Conservation (phyloP, 78 protist genomes). For the Parvularia atlantis region DNA sequence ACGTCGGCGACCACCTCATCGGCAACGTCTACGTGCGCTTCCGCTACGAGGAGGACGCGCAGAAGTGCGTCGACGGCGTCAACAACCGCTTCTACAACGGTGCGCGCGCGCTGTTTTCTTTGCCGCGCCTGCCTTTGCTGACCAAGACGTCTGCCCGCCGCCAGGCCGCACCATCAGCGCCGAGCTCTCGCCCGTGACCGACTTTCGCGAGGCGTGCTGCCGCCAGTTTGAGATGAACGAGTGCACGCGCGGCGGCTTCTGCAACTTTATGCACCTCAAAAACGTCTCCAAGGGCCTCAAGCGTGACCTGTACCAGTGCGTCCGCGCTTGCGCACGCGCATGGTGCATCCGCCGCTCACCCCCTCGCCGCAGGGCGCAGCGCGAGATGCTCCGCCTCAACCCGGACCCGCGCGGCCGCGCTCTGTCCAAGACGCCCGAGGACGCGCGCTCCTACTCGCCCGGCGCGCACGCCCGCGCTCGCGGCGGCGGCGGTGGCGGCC, state of each 20-base stretch:
- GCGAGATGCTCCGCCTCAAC: too few relatives aligned
- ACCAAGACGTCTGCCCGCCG: background rate
- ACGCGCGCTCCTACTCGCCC: too few relatives aligned
- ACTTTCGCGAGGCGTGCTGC: conserved; percentile 91
- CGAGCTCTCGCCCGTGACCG: conserved; percentile 96
- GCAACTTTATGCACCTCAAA: conserved; percentile 96
- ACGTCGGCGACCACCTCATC: conserved; percentile 88
- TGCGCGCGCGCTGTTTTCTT: too few relatives aligned
- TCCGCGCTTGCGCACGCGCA: too few relatives aligned
- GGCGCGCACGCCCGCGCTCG: too few relatives aligned
- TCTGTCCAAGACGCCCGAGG: too few relatives aligned
- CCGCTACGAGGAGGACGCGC: conserved; percentile 80
- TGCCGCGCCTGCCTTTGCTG: background rate
- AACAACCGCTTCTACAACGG: conserved; percentile 72
- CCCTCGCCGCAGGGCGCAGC: too few relatives aligned
- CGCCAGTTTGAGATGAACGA: conserved; percentile 77
- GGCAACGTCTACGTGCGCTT: conserved; percentile 96
- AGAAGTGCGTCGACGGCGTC: conserved; percentile 58
- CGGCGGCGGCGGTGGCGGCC: too few relatives aligned
- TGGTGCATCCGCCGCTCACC: too few relatives aligned
- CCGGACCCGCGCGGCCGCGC: too few relatives aligned
- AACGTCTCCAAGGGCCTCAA: conserved; percentile 26
- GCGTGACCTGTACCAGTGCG: background rate
- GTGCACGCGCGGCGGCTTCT: conserved; percentile 92
- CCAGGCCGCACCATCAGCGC: conserved; percentile 74